Base-by-base conservation (phyloP, 352 stramenopile species). In the Aphanomyces invadans region DNA sequence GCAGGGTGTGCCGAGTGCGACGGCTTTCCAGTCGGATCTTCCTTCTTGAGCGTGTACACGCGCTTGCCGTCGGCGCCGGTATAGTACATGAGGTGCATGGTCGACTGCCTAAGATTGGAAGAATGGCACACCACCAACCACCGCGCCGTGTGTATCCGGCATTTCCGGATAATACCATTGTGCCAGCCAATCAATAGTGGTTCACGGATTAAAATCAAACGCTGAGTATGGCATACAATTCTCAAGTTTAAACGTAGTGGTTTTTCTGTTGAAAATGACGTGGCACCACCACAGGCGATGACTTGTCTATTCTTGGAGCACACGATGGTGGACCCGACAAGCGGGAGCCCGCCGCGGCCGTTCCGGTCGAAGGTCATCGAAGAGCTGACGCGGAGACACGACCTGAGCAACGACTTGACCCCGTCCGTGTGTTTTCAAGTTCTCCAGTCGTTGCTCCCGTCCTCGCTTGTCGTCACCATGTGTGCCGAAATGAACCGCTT, bases 1-100 rank as follows among this genome's bases (percentile, higher is more conserved):
- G 97, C 97, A 38, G 75, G 97, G 82, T 99, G 97, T 21, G 97
- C 97, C 68, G 92, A 98, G 79, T 97, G 84, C 36, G 96, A 99
- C 33, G 97, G 92, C 70, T 95, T 92, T 49, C 83, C 91, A 38
- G 86, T 74, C 21, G 95, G 95, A 60, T 95, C 95, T 69, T 95
- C 81, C 87, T 99, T 99, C 94, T 99, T 99, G 31, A 99, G 91
- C 70, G 97, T 99, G 84, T 99, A 99, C 21, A 98, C 93, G 55
- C 97, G 86, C 79, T 99, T 98, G 73, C 96, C 96, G 75, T 92
- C 86, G 21, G 75, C 80, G 73, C 97, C 93, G 45, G 97, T 73
- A 83, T 99, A 98, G 80, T 98, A 99, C 96, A 99, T 99, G 70
- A 99, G 89, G 83, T 99, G 96, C 97, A 99, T 99, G 67, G 65